Conservation (phyloP, 2,329 filamentous ascomycete genomes). For the Penicillium paneum region DNA sequence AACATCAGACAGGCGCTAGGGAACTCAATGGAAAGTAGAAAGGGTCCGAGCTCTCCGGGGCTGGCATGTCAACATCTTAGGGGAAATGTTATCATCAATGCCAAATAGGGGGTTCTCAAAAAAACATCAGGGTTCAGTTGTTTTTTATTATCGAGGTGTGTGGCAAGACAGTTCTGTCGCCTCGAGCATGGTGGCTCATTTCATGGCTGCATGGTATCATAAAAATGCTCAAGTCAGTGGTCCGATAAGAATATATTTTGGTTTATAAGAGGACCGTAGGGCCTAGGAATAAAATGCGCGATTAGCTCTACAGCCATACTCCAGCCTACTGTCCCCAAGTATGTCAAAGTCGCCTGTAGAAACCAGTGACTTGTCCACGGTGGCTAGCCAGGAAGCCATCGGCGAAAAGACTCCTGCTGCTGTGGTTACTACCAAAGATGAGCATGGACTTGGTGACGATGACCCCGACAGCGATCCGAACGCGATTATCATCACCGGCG, state of each 20-base stretch:
- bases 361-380: neutral
- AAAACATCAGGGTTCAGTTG: neutral
- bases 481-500: conserved; percentile 51
- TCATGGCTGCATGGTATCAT: conserved; percentile 1
- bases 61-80: neutral
- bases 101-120: neutral
- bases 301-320: neutral
- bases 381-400: neutral
- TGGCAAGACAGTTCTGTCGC: neutral
- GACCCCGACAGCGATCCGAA: conserved; percentile 20
- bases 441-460: neutral
- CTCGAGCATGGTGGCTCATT: neutral
- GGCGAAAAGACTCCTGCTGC: neutral
- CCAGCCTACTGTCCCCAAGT: neutral
- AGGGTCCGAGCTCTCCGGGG: neutral
- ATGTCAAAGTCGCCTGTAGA: neutral
- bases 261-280: neutral
- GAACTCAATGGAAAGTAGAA: neutral
- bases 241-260: neutral
- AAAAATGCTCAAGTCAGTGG: too few species aligned
- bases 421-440: neutral
- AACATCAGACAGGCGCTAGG: neutral
- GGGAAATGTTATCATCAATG: neutral
- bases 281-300: neutral
- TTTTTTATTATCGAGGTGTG: neutral